Evolutionary conservation across 306 rosid genomes (phyloP).

Genomic region (Citrullus colocynthis): DNA sequence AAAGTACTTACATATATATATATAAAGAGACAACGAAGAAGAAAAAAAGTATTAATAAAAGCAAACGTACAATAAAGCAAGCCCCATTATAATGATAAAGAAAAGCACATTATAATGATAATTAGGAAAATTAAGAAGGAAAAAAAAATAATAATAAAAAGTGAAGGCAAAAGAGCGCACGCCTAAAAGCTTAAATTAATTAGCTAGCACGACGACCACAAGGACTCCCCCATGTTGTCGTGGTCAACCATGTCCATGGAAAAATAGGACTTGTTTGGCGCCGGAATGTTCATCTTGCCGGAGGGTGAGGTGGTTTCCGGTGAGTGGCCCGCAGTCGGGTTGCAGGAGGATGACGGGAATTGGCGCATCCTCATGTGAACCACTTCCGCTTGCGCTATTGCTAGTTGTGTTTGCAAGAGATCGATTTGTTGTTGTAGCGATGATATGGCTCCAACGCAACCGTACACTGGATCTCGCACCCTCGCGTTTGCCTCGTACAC

Average conservation of each 20-base stretch:
- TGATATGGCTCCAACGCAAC: constrained; percentile 91
- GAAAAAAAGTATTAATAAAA: neutral
- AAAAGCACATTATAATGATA: constrained; percentile 10
- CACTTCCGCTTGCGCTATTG: constrained; percentile 69
- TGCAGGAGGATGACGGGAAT: constrained; percentile 4
- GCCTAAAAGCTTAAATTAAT: neutral
- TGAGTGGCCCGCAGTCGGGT: neutral
- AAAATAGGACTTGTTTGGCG: constrained; percentile 53
- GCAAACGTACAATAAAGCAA: constrained; percentile 6
- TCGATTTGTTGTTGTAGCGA: constrained; percentile 79
- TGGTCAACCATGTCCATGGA: constrained; percentile 53
- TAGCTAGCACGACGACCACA: constrained; percentile 70
- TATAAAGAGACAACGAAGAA: neutral
- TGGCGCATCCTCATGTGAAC: constrained; percentile 56
- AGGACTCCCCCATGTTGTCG: constrained; percentile 44
- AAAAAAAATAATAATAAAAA: neutral
- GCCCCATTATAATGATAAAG: constrained; percentile 6
- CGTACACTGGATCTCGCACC: constrained; percentile 86
- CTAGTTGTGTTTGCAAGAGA: constrained; percentile 65
- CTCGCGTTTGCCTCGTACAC: constrained; percentile 95
- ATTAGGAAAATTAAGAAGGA: constrained; percentile 16
- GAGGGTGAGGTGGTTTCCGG: constrained; percentile 11
- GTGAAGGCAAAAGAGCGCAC: constrained; percentile 6
- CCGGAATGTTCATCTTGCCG: constrained; percentile 16
- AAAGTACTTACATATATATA: neutral